Percentiles rank a stretch among this genome's conserved stretches.
phyloP scores from a whole-genome alignment of 164 flowering plant species.

The Euptelea pleiosperma region DNA sequence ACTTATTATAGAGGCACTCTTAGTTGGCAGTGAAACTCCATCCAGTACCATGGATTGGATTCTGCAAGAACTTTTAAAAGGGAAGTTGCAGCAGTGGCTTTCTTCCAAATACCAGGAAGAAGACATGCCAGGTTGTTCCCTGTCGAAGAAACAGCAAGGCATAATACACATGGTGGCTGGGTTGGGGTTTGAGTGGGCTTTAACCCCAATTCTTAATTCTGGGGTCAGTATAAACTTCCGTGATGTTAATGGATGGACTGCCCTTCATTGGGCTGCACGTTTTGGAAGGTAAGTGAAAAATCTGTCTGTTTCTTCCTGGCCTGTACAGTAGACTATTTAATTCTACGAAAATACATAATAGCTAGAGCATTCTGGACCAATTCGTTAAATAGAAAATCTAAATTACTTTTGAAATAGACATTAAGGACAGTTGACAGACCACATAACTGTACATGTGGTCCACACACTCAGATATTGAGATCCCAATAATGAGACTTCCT shows the following conservation, averaged over 20 bases:
- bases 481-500: not conserved
- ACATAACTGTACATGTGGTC: too few species aligned
- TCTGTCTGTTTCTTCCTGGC: not conserved
- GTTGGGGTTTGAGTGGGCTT: constrained; percentile 95
- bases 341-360: not conserved
- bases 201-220: constrained; percentile 54
- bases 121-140: constrained; percentile 31
- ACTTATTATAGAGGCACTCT: constrained; percentile 52
- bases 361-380: too few species aligned
- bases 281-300: constrained; percentile 71
- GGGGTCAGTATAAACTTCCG: constrained; percentile 86
- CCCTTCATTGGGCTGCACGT: constrained; percentile 98
- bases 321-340: not conserved
- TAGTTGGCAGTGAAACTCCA: constrained; percentile 53
- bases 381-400: too few species aligned
- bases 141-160: constrained; percentile 93
- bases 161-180: constrained; percentile 87
- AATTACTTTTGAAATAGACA: too few species aligned
- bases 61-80: constrained; percentile 72
- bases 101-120: constrained; percentile 32
- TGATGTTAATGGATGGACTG: constrained; percentile 90
- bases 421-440: too few species aligned
- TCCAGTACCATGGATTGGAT: constrained; percentile 56
- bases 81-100: constrained; percentile 73
- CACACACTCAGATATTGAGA: too few species aligned